phyloP scores from a whole-genome alignment of 2,329 filamentous ascomycete genomes.

The Xylaria sp. region DNA sequence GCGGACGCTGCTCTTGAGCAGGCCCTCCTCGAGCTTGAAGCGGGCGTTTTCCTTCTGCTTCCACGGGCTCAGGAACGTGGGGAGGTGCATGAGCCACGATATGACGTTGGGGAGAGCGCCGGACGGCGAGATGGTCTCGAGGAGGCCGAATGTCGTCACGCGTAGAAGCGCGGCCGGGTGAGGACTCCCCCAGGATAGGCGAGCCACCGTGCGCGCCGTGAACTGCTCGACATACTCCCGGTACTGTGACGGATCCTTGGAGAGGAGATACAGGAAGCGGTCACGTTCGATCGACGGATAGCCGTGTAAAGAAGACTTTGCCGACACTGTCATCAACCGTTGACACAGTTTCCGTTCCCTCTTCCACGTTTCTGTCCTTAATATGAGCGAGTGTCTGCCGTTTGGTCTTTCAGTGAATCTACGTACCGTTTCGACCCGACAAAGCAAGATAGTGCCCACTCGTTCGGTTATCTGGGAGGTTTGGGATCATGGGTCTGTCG shows the following conservation, averaged over 20 bases:
- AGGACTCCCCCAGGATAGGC: slow-evolving; percentile 49
- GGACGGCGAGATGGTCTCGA: slow-evolving; percentile 49
- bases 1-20: slow-evolving; percentile 42
- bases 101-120: slow-evolving; percentile 48
- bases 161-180: slow-evolving; percentile 45
- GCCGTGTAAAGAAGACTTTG: slow-evolving; percentile 42
- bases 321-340: slow-evolving; percentile 45
- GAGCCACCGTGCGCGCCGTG: slow-evolving; percentile 49
- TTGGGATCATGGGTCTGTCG: slow-evolving; percentile 51
- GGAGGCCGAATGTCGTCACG: slow-evolving; percentile 49
- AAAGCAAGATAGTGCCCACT: slow-evolving; percentile 51
- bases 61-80: slow-evolving; percentile 46
- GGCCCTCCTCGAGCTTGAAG: slow-evolving; percentile 43
- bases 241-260: slow-evolving; percentile 44
- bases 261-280: slow-evolving; percentile 48
- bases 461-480: slow-evolving; percentile 50
- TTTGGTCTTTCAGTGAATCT: neutral
- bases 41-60: slow-evolving; percentile 46
- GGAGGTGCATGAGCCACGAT: slow-evolving; percentile 44
- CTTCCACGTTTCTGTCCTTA: slow-evolving; percentile 47
- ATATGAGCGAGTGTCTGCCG: slow-evolving; percentile 6
- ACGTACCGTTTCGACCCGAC: slow-evolving; percentile 45
- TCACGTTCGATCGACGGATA: slow-evolving; percentile 50
- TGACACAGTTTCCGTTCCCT: slow-evolving; percentile 50
- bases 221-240: slow-evolving; percentile 51